These are phyloP conservation scores for Penicillium polonicum DNA, from an alignment of 2,329 filamentous ascomycete genomes.

Conservation along the genomic window DNA sequence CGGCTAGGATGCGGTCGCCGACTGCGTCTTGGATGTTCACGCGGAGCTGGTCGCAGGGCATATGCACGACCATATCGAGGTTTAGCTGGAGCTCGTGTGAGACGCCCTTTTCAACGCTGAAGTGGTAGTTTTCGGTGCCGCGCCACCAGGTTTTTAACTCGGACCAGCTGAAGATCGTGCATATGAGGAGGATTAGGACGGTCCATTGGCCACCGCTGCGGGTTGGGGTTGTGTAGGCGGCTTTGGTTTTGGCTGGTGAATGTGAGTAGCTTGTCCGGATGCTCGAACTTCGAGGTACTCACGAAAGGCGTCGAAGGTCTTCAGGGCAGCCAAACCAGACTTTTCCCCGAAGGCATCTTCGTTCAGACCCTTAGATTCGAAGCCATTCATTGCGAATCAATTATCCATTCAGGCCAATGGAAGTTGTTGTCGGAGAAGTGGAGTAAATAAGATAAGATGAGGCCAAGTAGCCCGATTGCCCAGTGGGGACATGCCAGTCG, in stretches of 20 bases:
- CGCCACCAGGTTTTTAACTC: constrained; percentile 82
- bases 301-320: constrained; percentile 97
- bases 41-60: constrained; percentile 85
- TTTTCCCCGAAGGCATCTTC: constrained; percentile 79
- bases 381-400: constrained; percentile 69
- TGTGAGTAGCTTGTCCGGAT: neutral
- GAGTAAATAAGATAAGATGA: constrained; percentile 29
- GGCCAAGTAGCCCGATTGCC: constrained; percentile 30
- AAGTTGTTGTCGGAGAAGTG: constrained; percentile 18
- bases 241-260: constrained; percentile 81
- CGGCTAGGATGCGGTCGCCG: constrained; percentile 86
- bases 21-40: constrained; percentile 96
- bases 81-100: constrained; percentile 90
- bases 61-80: constrained; percentile 85
- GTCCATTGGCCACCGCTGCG: constrained; percentile 93
- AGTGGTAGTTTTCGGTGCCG: constrained; percentile 82
- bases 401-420: constrained; percentile 26
- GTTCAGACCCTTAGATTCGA: constrained; percentile 66
- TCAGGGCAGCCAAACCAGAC: constrained; percentile 58
- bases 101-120: constrained; percentile 89
- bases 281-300: constrained; percentile 42
- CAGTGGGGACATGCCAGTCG: constrained; percentile 1
- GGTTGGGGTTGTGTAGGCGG: constrained; percentile 83
- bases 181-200: constrained; percentile 73
- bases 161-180: constrained; percentile 70